phyloP scores from a whole-genome alignment of 495 filamentous ascomycete genomes.

The Tuber calosporum region DNA sequence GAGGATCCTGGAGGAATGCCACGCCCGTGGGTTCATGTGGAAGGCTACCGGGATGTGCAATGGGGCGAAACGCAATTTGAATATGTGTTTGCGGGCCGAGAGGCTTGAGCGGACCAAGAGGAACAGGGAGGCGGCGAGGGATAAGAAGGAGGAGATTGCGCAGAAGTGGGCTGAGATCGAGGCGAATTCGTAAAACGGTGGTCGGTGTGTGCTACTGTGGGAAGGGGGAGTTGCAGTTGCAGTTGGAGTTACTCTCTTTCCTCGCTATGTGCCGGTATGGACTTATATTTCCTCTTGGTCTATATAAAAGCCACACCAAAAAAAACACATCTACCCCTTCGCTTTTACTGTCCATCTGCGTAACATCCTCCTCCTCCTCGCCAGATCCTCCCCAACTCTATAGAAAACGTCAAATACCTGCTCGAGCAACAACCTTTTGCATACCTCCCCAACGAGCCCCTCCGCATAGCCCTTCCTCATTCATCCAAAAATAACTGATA shows the following conservation, averaged over 20 bases:
- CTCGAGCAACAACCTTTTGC: not conserved
- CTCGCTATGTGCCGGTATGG: not conserved
- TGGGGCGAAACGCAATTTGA: conserved; percentile 70
- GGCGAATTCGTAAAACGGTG: conserved; percentile 58
- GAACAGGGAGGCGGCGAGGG: conserved; percentile 67
- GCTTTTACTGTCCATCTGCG: not conserved
- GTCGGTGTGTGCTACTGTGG: not conserved
- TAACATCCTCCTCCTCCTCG: not conserved
- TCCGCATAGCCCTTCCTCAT: conserved; percentile 7
- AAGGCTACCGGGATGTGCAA: conserved; percentile 87
- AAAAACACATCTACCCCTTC: not conserved
- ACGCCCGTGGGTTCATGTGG: conserved; percentile 82
- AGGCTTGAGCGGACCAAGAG: conserved; percentile 63
- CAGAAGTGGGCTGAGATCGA: conserved; percentile 77
- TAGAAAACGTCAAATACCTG: conserved; percentile 16
- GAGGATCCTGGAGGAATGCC: conserved; percentile 87
- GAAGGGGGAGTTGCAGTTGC: not conserved
- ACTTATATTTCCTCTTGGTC: not conserved
- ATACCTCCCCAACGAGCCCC: conserved; percentile 10
- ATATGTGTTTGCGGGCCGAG: conserved; percentile 71
- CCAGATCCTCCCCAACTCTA: not conserved
- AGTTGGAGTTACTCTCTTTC: not conserved
- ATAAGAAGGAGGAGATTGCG: conserved; percentile 61
- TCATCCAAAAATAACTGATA: conserved; percentile 9
- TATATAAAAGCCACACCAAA: not conserved